These are phyloP conservation scores for Pseudogymnoascus destructans DNA, from an alignment of 2,329 filamentous ascomycete genomes.

Conservation along the genomic window DNA sequence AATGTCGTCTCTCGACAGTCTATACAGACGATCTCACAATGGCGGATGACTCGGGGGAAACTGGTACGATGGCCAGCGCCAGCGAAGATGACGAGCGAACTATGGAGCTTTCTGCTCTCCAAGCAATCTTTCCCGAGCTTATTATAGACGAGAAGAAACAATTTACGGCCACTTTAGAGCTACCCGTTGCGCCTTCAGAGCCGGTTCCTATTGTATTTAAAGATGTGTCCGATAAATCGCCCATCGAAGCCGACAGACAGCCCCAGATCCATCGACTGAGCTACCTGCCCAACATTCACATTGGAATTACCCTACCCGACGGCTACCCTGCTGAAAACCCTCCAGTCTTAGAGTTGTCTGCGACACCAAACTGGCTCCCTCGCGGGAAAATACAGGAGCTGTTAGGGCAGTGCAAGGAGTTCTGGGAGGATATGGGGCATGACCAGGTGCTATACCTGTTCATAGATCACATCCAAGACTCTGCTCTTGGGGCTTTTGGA, in stretches of 20 bases:
- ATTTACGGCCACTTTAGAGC: constrained; percentile 38
- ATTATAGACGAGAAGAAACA: constrained; percentile 31
- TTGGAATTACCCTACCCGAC: constrained; percentile 41
- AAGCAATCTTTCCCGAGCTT: constrained; percentile 56
- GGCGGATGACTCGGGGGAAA: background rate
- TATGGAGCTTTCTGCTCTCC: constrained; percentile 46
- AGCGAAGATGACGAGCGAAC: constrained; percentile 50
- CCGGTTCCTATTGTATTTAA: constrained; percentile 31
- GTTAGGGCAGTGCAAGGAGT: constrained; percentile 34
- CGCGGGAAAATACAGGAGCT: constrained; percentile 35
- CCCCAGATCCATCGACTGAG: constrained; percentile 26
- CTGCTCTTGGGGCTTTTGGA: constrained; percentile 47
- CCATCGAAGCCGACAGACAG: constrained; percentile 29
- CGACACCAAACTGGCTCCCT: constrained; percentile 45
- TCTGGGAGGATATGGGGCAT: constrained; percentile 51
- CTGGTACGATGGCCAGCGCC: constrained; percentile 23
- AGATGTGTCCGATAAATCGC: background rate
- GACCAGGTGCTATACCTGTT: constrained; percentile 48
- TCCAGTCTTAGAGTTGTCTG: constrained; percentile 38
- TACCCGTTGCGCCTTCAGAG: constrained; percentile 42
- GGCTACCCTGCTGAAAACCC: constrained; percentile 43
- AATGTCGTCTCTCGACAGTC: background rate
- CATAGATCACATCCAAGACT: constrained; percentile 49
- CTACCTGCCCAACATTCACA: constrained; percentile 44
- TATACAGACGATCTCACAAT: background rate